Conservation (phyloP, 169 alveolate species). For the Plasmodium vinckei region DNA sequence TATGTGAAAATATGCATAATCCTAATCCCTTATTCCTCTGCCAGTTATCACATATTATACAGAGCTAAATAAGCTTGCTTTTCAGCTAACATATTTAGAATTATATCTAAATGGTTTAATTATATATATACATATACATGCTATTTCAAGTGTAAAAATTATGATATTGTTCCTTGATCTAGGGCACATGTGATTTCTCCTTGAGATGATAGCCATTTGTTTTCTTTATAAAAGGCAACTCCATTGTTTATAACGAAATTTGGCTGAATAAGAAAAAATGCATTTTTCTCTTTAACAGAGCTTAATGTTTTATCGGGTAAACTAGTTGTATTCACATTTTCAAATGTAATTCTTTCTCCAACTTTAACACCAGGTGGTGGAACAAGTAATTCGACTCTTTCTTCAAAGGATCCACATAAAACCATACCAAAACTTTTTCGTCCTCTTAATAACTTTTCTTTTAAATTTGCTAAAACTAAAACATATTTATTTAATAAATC, state of each 20-base stretch:
- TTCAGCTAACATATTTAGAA: background rate
- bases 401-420: conserved; percentile 77
- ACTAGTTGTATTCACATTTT: conserved; percentile 32
- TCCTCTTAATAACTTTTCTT: conserved; percentile 87
- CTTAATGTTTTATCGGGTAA: conserved; percentile 64
- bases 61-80: too few relatives aligned
- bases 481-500: conserved; percentile 85
- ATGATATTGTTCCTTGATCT: conserved; percentile 62
- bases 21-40: too few relatives aligned
- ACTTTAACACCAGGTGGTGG: conserved; percentile 57
- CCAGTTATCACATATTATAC: too few relatives aligned
- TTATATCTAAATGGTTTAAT: background rate
- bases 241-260: conserved; percentile 43
- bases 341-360: conserved; percentile 62
- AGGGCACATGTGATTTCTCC: conserved; percentile 52
- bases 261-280: conserved; percentile 68
- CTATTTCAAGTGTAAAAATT: background rate
- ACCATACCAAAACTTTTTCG: conserved; percentile 89
- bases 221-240: conserved; percentile 51
- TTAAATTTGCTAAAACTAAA: conserved; percentile 87
- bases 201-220: conserved; percentile 45
- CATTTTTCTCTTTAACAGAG: conserved; percentile 63
- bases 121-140: conserved; percentile 4
- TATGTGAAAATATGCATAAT: too few relatives aligned
- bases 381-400: conserved; percentile 41